Evolutionary conservation across 306 rosid genomes (phyloP).

Genomic region (Lagenaria siceraria): DNA sequence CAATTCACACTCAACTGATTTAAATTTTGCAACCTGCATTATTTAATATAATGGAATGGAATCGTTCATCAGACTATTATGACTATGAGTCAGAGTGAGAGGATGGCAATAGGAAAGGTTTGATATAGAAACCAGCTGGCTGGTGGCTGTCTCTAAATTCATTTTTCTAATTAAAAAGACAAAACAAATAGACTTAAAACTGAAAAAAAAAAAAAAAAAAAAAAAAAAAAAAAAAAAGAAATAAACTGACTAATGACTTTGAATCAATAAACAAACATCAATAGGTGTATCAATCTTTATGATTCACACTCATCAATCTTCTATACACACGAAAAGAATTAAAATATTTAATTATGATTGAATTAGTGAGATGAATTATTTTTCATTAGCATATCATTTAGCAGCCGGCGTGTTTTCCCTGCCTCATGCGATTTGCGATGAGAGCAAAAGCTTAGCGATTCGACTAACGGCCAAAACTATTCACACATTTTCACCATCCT

Average conservation of each 20-base stretch:
- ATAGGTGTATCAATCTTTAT: no score
- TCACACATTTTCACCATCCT: neutral
- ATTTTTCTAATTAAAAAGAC: neutral
- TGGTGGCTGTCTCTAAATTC: neutral
- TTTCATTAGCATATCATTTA: neutral
- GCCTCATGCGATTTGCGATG: neutral
- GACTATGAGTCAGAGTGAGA: neutral
- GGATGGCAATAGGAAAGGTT: neutral
- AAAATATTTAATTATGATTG: no score
- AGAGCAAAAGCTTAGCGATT: neutral
- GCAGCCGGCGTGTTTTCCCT: neutral
- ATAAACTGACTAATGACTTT: no score
- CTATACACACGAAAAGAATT: no score
- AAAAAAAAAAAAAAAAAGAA: no score
- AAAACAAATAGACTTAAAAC: neutral
- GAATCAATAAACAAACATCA: no score
- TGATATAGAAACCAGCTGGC: neutral
- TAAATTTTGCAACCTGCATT: neutral
- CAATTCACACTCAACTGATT: neutral
- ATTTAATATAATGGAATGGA: conserved; percentile 1
- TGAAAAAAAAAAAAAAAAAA: no score
- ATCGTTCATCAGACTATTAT: neutral
- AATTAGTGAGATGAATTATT: no score
- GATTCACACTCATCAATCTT: no score
- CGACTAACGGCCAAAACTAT: neutral